Base-by-base conservation (phyloP, 139 green algal genomes). In the Chlamydomonas sp. region DNA sequence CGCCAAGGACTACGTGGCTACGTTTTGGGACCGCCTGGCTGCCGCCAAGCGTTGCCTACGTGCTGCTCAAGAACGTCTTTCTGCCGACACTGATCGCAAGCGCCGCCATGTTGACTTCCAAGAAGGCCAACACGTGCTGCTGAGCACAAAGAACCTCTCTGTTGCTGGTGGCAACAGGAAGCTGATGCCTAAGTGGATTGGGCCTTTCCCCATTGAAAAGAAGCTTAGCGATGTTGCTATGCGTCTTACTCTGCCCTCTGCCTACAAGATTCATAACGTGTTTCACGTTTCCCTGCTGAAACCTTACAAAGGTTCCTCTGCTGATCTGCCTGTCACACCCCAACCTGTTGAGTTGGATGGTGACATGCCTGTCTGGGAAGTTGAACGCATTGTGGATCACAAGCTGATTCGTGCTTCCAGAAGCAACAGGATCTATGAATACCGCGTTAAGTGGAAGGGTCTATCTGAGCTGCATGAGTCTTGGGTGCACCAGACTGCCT, bases 181-280 rank as follows among this genome's bases (percentile, higher is more conserved):
- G 49, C 79, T 85, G 14, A 77, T 77, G 66, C 66, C 79, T 1
- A 85, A 85, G 20, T 85, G 64, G 79, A 77, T 85, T 77, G 79
- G 79, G 17, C 79, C 79, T 2, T 85, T 77, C 31, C 49, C 66
- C 67, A 49, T 74, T 31, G 3, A 2, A 7, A 17, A 74, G 5
- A 9, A 8, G 1, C 1, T 74, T 5, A 17, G 68, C 1, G 9
- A 57, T 1, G 68, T 68, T 18, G 80, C 80, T 5, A 68, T 69
- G 1, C 57, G 58, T 1, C 20, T 85, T 2, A 63, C 57, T 0
- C 58, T 85, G 57, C 80, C 80, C 7, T 2, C 6, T 10, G 20
- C 9, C 3, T 64, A 60, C 7, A 10, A n/a, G 2, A 17, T 83
- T 8, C 78, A 83, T 6, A 66, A 31, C 5, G 62, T 83, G 4